Evolutionary conservation across 2,329 filamentous ascomycete species (phyloP), one percentile per base, ranked within the genome.

Genomic region (Ascochyta clinopodiicola): DNA sequence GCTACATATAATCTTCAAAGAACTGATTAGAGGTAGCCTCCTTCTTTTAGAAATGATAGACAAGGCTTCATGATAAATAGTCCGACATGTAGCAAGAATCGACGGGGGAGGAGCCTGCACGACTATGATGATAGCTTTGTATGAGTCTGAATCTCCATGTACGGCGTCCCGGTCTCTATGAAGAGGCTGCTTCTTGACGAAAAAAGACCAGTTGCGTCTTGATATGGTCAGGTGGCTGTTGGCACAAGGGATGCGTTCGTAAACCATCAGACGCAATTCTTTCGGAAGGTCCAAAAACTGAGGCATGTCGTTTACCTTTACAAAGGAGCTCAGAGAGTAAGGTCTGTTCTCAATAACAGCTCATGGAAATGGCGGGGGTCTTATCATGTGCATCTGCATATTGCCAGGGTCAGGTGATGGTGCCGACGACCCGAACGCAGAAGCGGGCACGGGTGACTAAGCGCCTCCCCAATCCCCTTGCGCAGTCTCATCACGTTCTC

Each of bases 261-360:
- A 61, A 1, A 59, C 38, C 52, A 59, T 59, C 9, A 61, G 21
- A 2, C 59, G 49, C 9, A 61, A 45, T 32, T 61, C 59, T 27
- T 51, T 56, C 10, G 59, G 59, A 4, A 61, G 52, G 21, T 57
- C 56, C 15, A 57, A 29, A 22, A 61, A 59, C 21, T 42, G 55
- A 31, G 51, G 46, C 1, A 15, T 6, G 2, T 24, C 17, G n/a
- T 24, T 15, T 1, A 7, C 17, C 9, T 42, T 19, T 31, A 39
- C 42, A 24, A 32, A 25, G n/a, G 12, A 21, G 8, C 8, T 10
- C 3, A 4, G 17, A 31, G 17, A 6, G 38, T 13, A n/a, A 24
- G 40, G 22, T n/a, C 36, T 6, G 19, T 7, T 21, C 4, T 3
- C 4, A 25, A n/a, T n/a, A 19, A 13, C 36, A 39, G 15, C 24